Base-by-base conservation (phyloP, 1,139 yeast species). In the Yarrowia galli region DNA sequence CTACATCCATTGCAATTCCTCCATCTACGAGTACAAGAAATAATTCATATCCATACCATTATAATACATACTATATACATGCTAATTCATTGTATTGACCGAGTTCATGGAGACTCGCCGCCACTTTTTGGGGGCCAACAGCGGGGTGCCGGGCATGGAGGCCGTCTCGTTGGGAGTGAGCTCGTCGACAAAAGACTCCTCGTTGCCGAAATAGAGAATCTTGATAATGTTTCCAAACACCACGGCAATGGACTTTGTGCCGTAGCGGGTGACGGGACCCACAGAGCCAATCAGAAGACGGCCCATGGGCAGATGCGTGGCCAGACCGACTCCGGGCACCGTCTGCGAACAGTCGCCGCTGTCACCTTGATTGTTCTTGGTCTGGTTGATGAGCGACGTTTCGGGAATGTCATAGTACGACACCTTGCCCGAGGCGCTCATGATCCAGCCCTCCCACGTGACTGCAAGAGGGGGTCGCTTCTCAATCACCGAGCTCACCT, bases 381-480 rank as follows among this genome's bases (percentile, higher is more conserved):
- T 43, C 51, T 66, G 70, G n/a, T 79, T 77, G 10, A 80, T 79
- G 56, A 38, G 43, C 35, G 63, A 45, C 12, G 56, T 45, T 23
- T 81, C 81, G 0, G 95, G 95, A 65, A 89, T 84, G 65, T 84
- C 85, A 74, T 88, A 89, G 68, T 81, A 82, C 20, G 84, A 79
- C 18, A 88, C 81, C 63, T 83, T 83, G 0, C 97, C 96, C 69
- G 84, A 84, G 28, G 86, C 85, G 3, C 85, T 82, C 80, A 91
- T 84, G 1, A 92, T 87, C 84, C 92, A 91, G 0, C 96, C 96
- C 76, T 89, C 92, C 93, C 96, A 90, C 8, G 84, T 74, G 18
- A 70, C 74, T 36, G 71, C 71, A 40, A 75, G 68, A 10, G 74
- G 75, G 3, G 72, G 75, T 20, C 69, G 68, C 72, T 69, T 70